phyloP scores from a whole-genome alignment of 2,329 filamentous ascomycete genomes.

The Fusarium citri region DNA sequence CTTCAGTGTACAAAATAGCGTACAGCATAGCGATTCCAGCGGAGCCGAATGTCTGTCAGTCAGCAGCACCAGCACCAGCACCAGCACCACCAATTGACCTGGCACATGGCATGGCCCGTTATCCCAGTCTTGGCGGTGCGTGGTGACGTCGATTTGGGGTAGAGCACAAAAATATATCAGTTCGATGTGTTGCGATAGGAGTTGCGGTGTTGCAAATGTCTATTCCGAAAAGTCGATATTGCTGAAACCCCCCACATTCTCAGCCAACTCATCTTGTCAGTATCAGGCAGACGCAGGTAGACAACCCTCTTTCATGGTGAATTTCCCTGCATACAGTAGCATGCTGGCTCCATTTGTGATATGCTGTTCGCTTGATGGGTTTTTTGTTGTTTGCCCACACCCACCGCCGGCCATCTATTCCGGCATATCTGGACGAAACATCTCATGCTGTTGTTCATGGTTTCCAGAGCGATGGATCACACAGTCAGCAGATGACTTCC shows the following conservation, averaged over 20 bases:
- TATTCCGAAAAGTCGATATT: constrained; percentile 18
- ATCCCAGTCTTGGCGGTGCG: constrained; percentile 38
- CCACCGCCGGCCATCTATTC: constrained; percentile 12
- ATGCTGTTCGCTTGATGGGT: constrained; percentile 23
- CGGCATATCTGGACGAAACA: constrained; percentile 15
- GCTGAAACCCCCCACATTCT: constrained; percentile 17
- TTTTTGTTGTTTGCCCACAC: constrained; percentile 18
- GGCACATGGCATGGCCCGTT: constrained; percentile 39
- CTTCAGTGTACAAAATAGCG: constrained; percentile 5
- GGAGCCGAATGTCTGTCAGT: constrained; percentile 29
- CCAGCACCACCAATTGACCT: constrained; percentile 32
- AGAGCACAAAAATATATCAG: constrained; percentile 32
- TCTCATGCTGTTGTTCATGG: constrained; percentile 23
- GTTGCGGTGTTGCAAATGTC: constrained; percentile 30
- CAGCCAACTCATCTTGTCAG: constrained; percentile 22
- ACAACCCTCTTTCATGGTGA: constrained; percentile 11
- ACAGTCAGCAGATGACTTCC: constrained; percentile 42
- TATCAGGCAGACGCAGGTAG: constrained; percentile 11
- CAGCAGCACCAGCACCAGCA: constrained; percentile 29
- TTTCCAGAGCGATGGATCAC: constrained; percentile 31
- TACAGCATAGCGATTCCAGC: constrained; percentile 24
- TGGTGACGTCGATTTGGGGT: constrained; percentile 45
- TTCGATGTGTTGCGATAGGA: constrained; percentile 37
- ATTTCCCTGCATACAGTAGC: constrained; percentile 14
- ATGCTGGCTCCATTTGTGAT: constrained; percentile 22